Conservation (phyloP, 805 yeast species). For the Pichia rugopelliculosa region DNA sequence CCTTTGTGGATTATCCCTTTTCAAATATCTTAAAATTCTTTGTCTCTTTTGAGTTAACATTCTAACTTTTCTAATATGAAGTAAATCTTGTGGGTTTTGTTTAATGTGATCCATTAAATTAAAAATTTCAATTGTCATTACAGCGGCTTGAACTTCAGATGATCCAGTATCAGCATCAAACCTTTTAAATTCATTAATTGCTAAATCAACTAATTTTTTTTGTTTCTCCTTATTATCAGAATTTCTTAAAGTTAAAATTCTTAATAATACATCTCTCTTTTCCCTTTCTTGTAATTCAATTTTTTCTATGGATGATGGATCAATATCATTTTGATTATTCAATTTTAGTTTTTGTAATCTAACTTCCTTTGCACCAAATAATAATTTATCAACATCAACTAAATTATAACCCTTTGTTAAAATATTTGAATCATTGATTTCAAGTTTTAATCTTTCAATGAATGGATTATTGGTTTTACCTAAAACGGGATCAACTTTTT, state of each 20-base stretch:
- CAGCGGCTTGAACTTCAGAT: conserved; percentile 93
- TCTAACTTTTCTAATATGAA: conserved; percentile 63
- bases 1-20: conserved; percentile 68
- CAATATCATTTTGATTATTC: neutral
- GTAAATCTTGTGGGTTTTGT: conserved; percentile 63
- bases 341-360: conserved; percentile 32
- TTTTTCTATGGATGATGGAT: conserved; percentile 14
- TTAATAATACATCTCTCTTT: conserved; percentile 60
- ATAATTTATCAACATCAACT: conserved; percentile 63
- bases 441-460: conserved; percentile 57
- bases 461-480: conserved; percentile 66
- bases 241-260: conserved; percentile 71
- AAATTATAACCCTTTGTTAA: conserved; percentile 53
- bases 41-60: conserved; percentile 88
- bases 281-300: conserved; percentile 36
- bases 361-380: conserved; percentile 72
- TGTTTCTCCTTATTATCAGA: conserved; percentile 51
- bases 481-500: conserved; percentile 73
- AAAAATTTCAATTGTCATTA: conserved; percentile 73
- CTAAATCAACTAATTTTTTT: conserved; percentile 53
- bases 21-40: conserved; percentile 71
- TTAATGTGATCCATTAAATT: conserved; percentile 68
- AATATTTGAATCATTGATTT: conserved; percentile 56
- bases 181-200: conserved; percentile 74
- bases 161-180: conserved; percentile 90